These are phyloP conservation scores for Echeveria elegans DNA, from an alignment of 164 flowering plant genomes.

Conservation along the genomic window DNA sequence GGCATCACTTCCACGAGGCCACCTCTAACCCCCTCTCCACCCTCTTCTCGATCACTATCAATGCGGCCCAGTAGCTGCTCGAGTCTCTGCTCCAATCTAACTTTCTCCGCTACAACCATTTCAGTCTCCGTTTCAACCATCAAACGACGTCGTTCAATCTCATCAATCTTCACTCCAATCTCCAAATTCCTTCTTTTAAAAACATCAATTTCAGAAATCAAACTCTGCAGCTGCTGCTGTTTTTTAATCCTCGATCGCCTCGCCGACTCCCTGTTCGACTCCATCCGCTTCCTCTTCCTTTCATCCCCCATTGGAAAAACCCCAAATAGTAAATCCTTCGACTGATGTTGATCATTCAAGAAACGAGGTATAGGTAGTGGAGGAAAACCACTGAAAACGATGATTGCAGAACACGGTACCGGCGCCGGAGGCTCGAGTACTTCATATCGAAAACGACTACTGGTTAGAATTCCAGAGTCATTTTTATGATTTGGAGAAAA, in stretches of 20 bases:
- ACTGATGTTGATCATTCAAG: conserved; percentile 17
- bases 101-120: conserved; percentile 26
- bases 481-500: background rate
- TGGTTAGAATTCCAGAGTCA: background rate
- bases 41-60: conserved; percentile 16
- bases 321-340: background rate
- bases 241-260: conserved; percentile 51
- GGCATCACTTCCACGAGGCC: conserved; percentile 12
- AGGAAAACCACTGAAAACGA: conserved; percentile 56
- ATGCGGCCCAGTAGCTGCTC: conserved; percentile 24
- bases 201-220: conserved; percentile 24
- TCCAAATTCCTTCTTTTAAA: conserved; percentile 25
- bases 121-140: conserved; percentile 32
- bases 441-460: background rate
- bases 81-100: conserved; percentile 28
- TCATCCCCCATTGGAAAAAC: conserved; percentile 26
- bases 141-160: conserved; percentile 8
- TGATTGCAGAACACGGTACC: conserved; percentile 42
- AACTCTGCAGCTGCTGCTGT: conserved; percentile 48
- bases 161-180: conserved; percentile 12
- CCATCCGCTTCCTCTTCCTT: conserved; percentile 51
- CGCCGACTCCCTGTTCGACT: conserved; percentile 61
- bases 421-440: conserved; percentile 21
- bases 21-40: conserved; percentile 14
- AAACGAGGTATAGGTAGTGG: conserved; percentile 56